Conservation (phyloP, 2,329 filamentous ascomycete genomes). For the Calonectria naviculata region DNA sequence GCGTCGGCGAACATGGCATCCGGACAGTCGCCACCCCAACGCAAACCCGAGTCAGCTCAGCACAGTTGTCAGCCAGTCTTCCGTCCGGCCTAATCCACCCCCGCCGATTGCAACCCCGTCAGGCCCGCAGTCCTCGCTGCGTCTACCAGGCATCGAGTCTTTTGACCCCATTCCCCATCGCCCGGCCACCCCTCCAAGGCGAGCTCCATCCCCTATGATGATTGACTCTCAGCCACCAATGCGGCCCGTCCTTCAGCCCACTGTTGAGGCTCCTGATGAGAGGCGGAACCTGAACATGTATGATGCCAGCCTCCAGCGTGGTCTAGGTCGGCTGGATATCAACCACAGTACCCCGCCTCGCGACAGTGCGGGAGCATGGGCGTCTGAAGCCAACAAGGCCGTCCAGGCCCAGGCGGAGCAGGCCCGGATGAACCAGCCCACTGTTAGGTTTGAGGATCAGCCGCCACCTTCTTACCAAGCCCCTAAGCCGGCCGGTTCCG, state of each 20-base stretch:
- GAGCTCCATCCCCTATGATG: conserved; percentile 81
- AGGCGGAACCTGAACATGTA: conserved; percentile 66
- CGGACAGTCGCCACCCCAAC: conserved; percentile 74
- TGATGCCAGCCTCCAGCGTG: conserved; percentile 74
- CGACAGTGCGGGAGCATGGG: conserved; percentile 67
- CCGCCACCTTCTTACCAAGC: conserved; percentile 48
- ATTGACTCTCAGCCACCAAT: conserved; percentile 66
- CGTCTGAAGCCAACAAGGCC: conserved; percentile 65
- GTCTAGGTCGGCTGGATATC: conserved; percentile 75
- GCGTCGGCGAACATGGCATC: conserved; percentile 91
- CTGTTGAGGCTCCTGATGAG: conserved; percentile 54
- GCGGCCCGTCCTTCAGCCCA: conserved; percentile 43
- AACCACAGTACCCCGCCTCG: conserved; percentile 61
- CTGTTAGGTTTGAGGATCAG: conserved; percentile 67
- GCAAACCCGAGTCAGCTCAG: conserved; percentile 78
- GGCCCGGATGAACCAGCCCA: conserved; percentile 55
- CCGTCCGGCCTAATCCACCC: conserved; percentile 65
- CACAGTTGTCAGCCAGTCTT: conserved; percentile 78
- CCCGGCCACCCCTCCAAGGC: conserved; percentile 70
- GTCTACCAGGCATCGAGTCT: conserved; percentile 90
- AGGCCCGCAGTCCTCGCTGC: conserved; percentile 69
- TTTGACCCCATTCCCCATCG: conserved; percentile 81
- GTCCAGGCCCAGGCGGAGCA: conserved; percentile 67
- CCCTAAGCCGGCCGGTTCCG: conserved; percentile 40
- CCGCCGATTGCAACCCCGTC: conserved; percentile 58